Percentiles rank a stretch among this genome's conserved stretches.
Evolutionary conservation across 495 filamentous ascomycete genomes (phyloP).

Genomic region (Gamarada debralockiae): DNA sequence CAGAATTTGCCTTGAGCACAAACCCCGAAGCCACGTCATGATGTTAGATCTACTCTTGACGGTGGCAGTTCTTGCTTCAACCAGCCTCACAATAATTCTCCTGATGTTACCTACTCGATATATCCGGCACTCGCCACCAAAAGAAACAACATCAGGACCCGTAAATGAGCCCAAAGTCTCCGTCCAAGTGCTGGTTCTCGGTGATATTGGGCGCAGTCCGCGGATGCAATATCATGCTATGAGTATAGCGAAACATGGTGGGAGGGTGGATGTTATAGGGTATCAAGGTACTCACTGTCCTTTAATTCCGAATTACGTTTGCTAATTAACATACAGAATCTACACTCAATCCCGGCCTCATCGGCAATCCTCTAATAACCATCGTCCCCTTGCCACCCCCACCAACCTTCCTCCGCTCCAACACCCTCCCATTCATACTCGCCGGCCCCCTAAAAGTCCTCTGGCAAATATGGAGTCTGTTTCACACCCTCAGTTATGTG

Average conservation of each 20-base stretch:
- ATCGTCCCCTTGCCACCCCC: constrained; percentile 61
- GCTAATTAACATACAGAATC: constrained; percentile 24
- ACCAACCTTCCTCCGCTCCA: constrained; percentile 59
- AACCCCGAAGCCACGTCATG: constrained; percentile 1
- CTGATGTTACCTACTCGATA: constrained; percentile 24
- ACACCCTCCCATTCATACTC: constrained; percentile 70
- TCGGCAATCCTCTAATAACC: constrained; percentile 47
- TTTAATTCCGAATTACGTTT: not conserved
- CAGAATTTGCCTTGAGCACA: too few relatives aligned
- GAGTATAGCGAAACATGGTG: constrained; percentile 83
- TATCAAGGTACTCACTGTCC: constrained; percentile 59
- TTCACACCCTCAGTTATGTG: constrained; percentile 66
- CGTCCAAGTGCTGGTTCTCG: constrained; percentile 89
- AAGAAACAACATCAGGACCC: constrained; percentile 4
- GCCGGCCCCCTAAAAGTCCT: constrained; percentile 83
- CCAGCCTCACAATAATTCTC: constrained; percentile 21
- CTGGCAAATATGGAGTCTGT: constrained; percentile 69
- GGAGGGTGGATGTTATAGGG: constrained; percentile 78
- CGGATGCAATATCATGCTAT: constrained; percentile 99
- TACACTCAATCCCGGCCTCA: constrained; percentile 68
- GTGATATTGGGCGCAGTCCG: constrained; percentile 92
- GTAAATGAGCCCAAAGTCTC: constrained; percentile 32
- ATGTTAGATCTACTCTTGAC: constrained; percentile 24
- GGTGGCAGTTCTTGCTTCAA: constrained; percentile 23
- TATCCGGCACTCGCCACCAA: constrained; percentile 21